These are phyloP conservation scores for Dipodascus geniculatus DNA, from an alignment of 805 yeast species.

Conservation along the genomic window DNA sequence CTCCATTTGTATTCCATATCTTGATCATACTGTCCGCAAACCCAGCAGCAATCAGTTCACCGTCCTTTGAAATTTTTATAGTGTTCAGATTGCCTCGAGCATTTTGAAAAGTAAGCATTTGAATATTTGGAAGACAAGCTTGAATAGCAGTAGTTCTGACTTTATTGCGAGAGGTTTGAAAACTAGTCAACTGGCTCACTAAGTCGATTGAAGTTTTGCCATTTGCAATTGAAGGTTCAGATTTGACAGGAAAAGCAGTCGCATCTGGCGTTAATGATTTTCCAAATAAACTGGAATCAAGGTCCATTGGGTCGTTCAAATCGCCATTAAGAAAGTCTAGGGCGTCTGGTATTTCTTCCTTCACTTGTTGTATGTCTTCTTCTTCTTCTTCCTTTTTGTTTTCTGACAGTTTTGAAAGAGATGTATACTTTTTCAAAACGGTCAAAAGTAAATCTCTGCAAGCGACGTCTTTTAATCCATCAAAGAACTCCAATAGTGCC, in stretches of 20 bases:
- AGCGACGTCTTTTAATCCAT: not conserved
- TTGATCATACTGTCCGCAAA: constrained; percentile 81
- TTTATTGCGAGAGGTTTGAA: constrained; percentile 47
- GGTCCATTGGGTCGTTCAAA: not conserved
- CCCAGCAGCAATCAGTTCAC: constrained; percentile 77
- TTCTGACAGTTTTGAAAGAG: not conserved
- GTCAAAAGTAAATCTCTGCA: not conserved
- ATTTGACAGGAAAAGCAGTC: not conserved
- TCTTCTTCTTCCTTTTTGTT: not conserved
- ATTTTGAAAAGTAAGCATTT: constrained; percentile 94
- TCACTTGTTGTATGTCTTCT: not conserved
- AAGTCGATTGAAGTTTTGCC: not conserved
- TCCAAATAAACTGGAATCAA: not conserved
- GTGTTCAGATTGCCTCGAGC: constrained; percentile 75
- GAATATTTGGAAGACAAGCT: constrained; percentile 77
- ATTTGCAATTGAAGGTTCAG: too few relatives aligned
- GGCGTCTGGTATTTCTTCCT: not conserved
- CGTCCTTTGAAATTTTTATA: constrained; percentile 71
- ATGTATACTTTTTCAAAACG: not conserved
- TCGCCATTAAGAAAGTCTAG: not conserved
- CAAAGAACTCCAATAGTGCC: not conserved
- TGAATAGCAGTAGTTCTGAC: constrained; percentile 53
- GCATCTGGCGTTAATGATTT: not conserved
- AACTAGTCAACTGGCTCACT: not conserved
- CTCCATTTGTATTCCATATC: constrained; percentile 83